Base-by-base conservation (phyloP, 2,329 filamentous ascomycete species). In the Clonostachys rhizophaga region DNA sequence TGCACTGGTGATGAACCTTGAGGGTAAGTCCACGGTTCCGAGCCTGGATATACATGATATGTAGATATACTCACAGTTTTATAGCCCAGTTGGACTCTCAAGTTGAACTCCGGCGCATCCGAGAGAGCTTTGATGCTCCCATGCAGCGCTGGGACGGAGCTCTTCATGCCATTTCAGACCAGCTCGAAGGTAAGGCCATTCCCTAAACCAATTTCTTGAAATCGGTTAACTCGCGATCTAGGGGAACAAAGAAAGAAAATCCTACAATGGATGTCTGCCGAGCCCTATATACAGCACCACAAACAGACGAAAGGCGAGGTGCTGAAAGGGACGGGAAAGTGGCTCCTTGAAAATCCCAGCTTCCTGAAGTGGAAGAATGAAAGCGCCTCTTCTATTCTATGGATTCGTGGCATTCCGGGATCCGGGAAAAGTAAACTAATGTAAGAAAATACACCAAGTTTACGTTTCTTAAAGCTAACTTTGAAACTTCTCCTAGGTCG, bases 341-440 rank as follows among this genome's bases (percentile, higher is more conserved):
- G 53, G 58, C 46, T 60, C 5, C 46, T 57, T 8, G 33, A 34
- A 16, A 49, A 58, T 41, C 47, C 42, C n/a, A 46, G 47, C n/a
- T 64, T 61, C 44, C 44, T 45, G 33, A 24, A 45, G 44, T 65
- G 57, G 61, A 54, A 55, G 34, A 47, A 58, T 24, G 49, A 54
- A 18, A 62, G 58, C 50, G 49, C 44, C n/a, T 66, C 55, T 14
- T 61, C 58, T 8, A 57, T 66, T 12, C 48, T 66, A 30, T 66
- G 58, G 62, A 55, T 67, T 8, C 56, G 63, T 53, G 60, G 64
- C 4, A 61, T 60, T 46, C 56, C 55, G 17, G 62, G 61, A 18
- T 62, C 56, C 45, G 56, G 61, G 4, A 64, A 67, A 49, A 66
- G 53, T 50, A 63, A 62, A 37, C 34, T 51, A 8, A 39, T 40